Evolutionary conservation across 75 land plant species (phyloP).

Genomic region (Azolla pinnata): DNA sequence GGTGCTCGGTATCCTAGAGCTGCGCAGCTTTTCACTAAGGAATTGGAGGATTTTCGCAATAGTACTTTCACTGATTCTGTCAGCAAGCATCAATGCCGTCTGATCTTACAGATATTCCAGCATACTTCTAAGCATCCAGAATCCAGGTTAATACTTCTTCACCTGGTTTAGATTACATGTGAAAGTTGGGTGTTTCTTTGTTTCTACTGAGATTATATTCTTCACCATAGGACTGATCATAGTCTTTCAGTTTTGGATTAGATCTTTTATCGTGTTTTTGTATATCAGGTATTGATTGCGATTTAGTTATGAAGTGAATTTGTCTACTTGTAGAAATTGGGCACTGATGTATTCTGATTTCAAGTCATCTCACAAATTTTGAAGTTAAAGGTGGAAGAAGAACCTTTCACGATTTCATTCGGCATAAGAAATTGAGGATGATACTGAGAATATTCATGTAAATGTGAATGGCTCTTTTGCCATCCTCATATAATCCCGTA

Average conservation of each 20-base stretch:
- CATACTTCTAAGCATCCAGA: constrained; percentile 60
- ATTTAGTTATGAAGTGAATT: too few relatives aligned
- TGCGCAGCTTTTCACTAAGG: constrained; percentile 73
- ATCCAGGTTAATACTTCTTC: constrained; percentile 58
- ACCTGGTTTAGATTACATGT: too few relatives aligned
- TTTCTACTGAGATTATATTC: too few relatives aligned
- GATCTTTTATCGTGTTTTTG: too few relatives aligned
- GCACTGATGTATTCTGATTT: constrained; percentile 2
- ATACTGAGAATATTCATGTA: too few relatives aligned
- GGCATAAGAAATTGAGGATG: neutral
- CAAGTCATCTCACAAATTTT: neutral
- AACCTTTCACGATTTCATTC: neutral
- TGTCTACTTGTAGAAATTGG: too few relatives aligned
- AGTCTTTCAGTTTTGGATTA: too few relatives aligned
- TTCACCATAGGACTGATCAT: too few relatives aligned
- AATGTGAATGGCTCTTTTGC: too few relatives aligned
- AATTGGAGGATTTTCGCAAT: constrained; percentile 82
- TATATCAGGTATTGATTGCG: too few relatives aligned
- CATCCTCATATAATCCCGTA: too few relatives aligned
- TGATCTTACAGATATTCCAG: constrained; percentile 78
- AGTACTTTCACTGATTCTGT: constrained; percentile 81
- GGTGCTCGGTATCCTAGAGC: constrained; percentile 82
- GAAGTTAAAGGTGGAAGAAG: neutral
- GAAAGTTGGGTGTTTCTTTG: too few relatives aligned
- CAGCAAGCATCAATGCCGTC: constrained; percentile 89